Conservation (phyloP, 768 basidiomycete genomes). For the Lentinus tigrinus region DNA sequence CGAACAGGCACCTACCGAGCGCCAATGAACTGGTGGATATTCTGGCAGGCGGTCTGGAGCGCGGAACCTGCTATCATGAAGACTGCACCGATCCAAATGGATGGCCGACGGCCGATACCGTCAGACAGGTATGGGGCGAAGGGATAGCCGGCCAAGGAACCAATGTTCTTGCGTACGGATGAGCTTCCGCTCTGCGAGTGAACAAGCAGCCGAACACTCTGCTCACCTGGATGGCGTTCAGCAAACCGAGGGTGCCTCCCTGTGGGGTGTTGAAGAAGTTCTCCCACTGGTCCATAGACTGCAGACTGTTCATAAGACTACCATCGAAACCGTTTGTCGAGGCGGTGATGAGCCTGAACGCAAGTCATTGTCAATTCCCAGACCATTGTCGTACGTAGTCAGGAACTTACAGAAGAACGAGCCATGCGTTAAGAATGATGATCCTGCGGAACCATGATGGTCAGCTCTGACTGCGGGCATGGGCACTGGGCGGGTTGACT, state of each 20-base stretch:
- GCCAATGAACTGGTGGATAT: conserved; percentile 77
- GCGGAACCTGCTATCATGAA: conserved; percentile 71
- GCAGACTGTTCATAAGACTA: conserved; percentile 80
- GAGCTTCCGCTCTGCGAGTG: background rate
- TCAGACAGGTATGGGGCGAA: conserved; percentile 74
- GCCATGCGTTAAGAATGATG: conserved; percentile 67
- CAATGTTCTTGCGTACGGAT: conserved; percentile 57
- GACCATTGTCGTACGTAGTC: background rate
- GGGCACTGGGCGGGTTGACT: background rate
- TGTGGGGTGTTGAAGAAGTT: conserved; percentile 55
- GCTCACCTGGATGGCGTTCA: conserved; percentile 71
- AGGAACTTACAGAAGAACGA: conserved; percentile 54
- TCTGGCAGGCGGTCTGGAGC: conserved; percentile 69
- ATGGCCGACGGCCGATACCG: conserved; percentile 62
- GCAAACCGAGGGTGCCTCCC: conserved; percentile 58
- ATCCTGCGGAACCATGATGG: conserved; percentile 36
- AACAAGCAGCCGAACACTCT: background rate
- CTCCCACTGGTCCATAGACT: conserved; percentile 64
- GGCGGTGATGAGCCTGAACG: conserved; percentile 64
- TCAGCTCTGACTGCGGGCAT: background rate
- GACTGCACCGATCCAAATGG: conserved; percentile 67
- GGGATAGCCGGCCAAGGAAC: conserved; percentile 63
- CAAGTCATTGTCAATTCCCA: background rate
- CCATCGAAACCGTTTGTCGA: conserved; percentile 77
- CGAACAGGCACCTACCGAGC: conserved; percentile 50